Conservation (phyloP, 2,329 filamentous ascomycete genomes). For the Aspergillus texensis region DNA sequence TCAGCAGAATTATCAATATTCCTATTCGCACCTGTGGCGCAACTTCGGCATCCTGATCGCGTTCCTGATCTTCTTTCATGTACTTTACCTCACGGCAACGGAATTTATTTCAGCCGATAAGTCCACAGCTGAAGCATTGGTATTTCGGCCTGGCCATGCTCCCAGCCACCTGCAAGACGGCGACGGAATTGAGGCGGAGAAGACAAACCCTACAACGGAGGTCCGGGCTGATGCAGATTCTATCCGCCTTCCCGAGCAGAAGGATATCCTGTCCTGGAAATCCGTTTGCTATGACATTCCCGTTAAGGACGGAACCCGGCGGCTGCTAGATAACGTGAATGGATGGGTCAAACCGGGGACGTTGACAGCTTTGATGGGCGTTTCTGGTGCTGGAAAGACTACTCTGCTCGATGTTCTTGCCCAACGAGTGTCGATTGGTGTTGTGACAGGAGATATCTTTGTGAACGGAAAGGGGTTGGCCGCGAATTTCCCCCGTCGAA, state of each 20-base stretch:
- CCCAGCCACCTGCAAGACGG: constrained; percentile 5
- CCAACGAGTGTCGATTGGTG: constrained; percentile 58
- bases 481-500: constrained; percentile 61
- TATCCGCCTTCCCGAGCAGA: constrained; percentile 59
- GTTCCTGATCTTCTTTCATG: constrained; percentile 62
- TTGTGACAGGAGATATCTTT: constrained; percentile 64
- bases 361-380: constrained; percentile 59
- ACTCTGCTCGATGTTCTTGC: constrained; percentile 59
- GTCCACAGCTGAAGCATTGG: constrained; percentile 72
- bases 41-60: constrained; percentile 69
- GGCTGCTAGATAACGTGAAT: constrained; percentile 56
- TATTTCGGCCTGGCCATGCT: constrained; percentile 64
- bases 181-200: background rate
- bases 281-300: constrained; percentile 76
- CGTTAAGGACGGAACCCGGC: constrained; percentile 71
- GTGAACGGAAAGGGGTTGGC: constrained; percentile 60
- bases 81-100: constrained; percentile 54
- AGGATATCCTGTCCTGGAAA: constrained; percentile 78
- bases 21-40: constrained; percentile 61
- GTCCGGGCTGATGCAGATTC: constrained; percentile 48
- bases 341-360: constrained; percentile 57
- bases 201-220: constrained; percentile 3
- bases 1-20: constrained; percentile 57
- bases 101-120: constrained; percentile 60
- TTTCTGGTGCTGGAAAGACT: constrained; percentile 61